A percentile compares a stretch with the other conserved stretches of the same genome.
phyloP scores from a whole-genome alignment of 306 rosid species.

The Heteromeles arbutifolia region DNA sequence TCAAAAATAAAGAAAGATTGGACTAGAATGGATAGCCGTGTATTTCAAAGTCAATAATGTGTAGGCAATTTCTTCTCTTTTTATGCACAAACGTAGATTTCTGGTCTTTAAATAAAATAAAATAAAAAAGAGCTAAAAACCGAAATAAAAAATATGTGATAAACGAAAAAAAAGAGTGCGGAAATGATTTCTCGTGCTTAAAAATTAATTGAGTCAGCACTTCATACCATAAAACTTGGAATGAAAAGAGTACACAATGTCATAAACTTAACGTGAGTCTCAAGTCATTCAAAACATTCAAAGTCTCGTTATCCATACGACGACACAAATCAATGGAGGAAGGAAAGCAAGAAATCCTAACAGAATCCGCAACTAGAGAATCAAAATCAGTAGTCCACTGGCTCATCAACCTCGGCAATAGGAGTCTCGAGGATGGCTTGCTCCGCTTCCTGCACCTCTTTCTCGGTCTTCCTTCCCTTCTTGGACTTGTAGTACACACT shows the following conservation, averaged over 20 bases:
- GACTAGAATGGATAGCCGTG: too few species aligned
- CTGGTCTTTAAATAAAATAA: too few species aligned
- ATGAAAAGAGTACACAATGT: not conserved
- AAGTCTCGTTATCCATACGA: not conserved
- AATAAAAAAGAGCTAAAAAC: not conserved
- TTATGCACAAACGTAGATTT: not conserved
- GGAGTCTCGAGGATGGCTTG: constrained; percentile 79
- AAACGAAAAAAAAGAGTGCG: too few species aligned
- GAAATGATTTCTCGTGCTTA: too few species aligned
- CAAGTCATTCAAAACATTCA: not conserved
- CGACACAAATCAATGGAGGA: not conserved
- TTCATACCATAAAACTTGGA: not conserved
- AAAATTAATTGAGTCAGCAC: not conserved
- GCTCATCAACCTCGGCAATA: constrained; percentile 65
- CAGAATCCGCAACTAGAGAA: not conserved
- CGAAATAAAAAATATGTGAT: too few species aligned
- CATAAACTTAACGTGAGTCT: not conserved
- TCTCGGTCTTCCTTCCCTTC: constrained; percentile 97
- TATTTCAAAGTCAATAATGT: too few species aligned
- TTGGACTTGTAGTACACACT: constrained; percentile 93
- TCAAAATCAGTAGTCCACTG: constrained; percentile 25
- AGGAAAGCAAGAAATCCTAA: not conserved
- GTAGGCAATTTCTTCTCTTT: too few species aligned
- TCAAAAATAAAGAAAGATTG: too few species aligned
- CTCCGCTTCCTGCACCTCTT: constrained; percentile 95